A percentile compares a stretch with the other conserved stretches of the same genome.
Conservation (phyloP, 768 basidiomycete species). For the Zangia roseola region DNA sequence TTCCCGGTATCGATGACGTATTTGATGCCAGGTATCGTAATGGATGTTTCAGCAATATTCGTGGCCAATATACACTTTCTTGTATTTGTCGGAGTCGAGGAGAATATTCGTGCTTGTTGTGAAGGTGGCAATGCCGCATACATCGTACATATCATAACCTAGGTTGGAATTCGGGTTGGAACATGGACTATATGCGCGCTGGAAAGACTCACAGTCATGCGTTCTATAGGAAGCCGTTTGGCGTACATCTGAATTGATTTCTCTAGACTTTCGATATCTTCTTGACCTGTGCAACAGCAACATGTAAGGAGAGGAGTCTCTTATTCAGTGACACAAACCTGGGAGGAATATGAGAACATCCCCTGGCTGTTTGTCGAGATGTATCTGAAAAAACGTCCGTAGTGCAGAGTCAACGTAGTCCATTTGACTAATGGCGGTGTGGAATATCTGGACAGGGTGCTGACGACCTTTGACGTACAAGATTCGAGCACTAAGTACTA, state of each 20-base stretch:
- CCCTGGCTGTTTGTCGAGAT: conserved; percentile 73
- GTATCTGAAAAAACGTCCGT: conserved; percentile 93
- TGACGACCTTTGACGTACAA: conserved; percentile 92
- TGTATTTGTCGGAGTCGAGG: conserved; percentile 56
- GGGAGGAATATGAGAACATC: conserved; percentile 95
- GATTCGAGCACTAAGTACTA: conserved; percentile 67
- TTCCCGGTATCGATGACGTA: conserved; percentile 97
- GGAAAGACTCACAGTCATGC: conserved; percentile 43
- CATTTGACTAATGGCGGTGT: conserved; percentile 66
- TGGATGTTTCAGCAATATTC: conserved; percentile 97
- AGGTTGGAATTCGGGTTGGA: conserved; percentile 6
- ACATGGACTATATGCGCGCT: not conserved
- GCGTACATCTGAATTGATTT: conserved; percentile 70
- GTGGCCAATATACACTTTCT: conserved; percentile 95
- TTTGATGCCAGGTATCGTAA: conserved; percentile 93
- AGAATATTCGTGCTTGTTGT: conserved; percentile 80
- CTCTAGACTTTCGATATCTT: conserved; percentile 90
- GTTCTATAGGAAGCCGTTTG: conserved; percentile 61
- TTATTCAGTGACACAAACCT: conserved; percentile 40
- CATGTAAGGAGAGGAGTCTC: not conserved
- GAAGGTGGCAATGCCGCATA: conserved; percentile 81
- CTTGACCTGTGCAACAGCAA: conserved; percentile 63
- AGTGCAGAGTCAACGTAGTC: conserved; percentile 91
- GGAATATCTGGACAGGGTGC: conserved; percentile 84
- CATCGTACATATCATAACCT: conserved; percentile 79